Evolutionary conservation across 495 filamentous ascomycete species (phyloP), one percentile per base, ranked within the genome.

Genomic region (Tetracladium setigerum): DNA sequence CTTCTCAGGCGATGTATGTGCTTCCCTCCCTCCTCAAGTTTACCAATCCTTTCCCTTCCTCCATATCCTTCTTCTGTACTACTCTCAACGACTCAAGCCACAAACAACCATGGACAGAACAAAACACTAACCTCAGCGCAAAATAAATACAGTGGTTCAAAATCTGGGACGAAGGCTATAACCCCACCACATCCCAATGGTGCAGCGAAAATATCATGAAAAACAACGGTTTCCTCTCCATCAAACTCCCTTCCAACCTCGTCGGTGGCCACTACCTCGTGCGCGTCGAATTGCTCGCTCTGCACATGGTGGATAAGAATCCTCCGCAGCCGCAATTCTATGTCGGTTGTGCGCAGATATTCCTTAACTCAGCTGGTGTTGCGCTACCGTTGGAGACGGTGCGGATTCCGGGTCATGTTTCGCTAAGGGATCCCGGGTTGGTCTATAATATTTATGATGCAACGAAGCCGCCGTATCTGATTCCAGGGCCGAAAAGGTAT

Each of bases 131-230:
- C n/a, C n/a, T n/a, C n/a, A n/a, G n/a, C n/a, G n/a, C n/a, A n/a
- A n/a, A n/a, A n/a, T n/a, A n/a, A n/a, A n/a, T n/a, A 27, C 22
- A 27, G 22, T 91, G 86, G 86, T 86, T 91, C 70, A 89, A 89
- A 69, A 79, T 91, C 60, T 85, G 66, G 65, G 68, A 83, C 37
- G 72, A 79, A 30, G 83, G 81, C 39, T 85, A 83, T 57, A 73
- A 82, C 55, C 49, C 65, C 2, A 38, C 37, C 5, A 53, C 58
- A 38, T 13, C 32, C 42, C 2, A 57, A 55, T 40, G 83, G 78
- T 86, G 86, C 53, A 83, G 82, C 1, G 72, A 84, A 50, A 77
- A 76, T 37, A 56, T 90, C 36, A 83, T 83, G 45, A 65, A 59
- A 18, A 78, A 79, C 60, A 68, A 78, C 24, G 84, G 84, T n/a